Conservation (phyloP, 2,329 filamentous ascomycete species). For the Aspergillus uvarum region DNA sequence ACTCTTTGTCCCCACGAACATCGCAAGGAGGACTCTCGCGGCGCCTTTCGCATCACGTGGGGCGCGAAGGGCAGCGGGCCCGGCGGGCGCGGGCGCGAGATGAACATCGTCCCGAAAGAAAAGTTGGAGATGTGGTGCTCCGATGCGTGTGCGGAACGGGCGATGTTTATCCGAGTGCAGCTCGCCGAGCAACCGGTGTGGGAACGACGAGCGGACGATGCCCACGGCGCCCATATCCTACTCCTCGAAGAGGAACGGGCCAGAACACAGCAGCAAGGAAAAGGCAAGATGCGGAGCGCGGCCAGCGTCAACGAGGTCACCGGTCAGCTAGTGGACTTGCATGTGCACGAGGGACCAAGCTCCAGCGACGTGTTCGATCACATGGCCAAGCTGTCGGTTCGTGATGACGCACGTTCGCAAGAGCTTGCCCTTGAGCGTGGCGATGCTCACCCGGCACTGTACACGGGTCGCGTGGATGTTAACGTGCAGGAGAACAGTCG, state of each 20-base stretch:
- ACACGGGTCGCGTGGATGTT: constrained; percentile 33
- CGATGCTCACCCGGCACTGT: constrained; percentile 27
- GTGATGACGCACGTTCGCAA: constrained; percentile 24
- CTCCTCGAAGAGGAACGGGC: constrained; percentile 62
- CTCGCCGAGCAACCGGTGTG: constrained; percentile 81
- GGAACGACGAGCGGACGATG: constrained; percentile 63
- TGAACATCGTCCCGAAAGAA: constrained; percentile 66
- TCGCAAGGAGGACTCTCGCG: constrained; percentile 55
- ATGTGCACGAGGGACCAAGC: constrained; percentile 16
- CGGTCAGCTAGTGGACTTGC: constrained; percentile 21
- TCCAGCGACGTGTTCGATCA: constrained; percentile 23
- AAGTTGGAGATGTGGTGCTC: constrained; percentile 87
- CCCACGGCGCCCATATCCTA: constrained; percentile 55
- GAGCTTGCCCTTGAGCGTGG: constrained; percentile 40
- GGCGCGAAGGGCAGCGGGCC: constrained; percentile 51
- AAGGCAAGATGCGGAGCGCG: constrained; percentile 20
- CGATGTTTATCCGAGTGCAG: constrained; percentile 85
- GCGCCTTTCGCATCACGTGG: constrained; percentile 67
- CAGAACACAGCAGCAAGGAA: constrained; percentile 14
- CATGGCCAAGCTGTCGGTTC: constrained; percentile 28
- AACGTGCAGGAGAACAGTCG: constrained; percentile 36
- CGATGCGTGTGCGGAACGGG: constrained; percentile 71
- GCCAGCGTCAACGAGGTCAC: constrained; percentile 28
- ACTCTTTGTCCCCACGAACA: constrained; percentile 70
- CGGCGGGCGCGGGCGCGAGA: constrained; percentile 51